Conservation (phyloP, 371 early-diverging fungal genomes). For the Mortierella sp. region DNA sequence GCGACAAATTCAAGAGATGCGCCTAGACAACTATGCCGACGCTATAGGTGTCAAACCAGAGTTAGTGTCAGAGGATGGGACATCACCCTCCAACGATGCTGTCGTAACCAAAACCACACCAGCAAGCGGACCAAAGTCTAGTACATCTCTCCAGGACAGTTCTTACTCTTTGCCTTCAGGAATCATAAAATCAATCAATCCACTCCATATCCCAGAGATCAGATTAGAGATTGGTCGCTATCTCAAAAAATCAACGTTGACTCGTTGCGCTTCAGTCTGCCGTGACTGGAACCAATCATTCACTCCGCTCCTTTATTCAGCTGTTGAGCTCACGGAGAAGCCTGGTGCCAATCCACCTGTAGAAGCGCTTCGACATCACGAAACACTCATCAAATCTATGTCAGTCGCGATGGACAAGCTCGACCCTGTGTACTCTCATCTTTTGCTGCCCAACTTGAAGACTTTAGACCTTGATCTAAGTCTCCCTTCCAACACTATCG, state of each 20-base stretch:
- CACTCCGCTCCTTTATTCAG: background rate
- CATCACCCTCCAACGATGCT: no score
- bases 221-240: background rate
- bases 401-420: no score
- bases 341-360: background rate
- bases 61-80: no score
- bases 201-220: background rate
- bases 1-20: constrained; percentile 2
- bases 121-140: background rate
- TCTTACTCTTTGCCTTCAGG: background rate
- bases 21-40: background rate
- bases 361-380: background rate
- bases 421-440: no score
- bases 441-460: no score
- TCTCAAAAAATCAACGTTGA: background rate
- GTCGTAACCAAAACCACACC: no score
- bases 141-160: no score
- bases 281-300: background rate
- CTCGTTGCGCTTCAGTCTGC: background rate
- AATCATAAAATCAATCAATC: background rate
- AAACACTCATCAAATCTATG: background rate
- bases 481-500: no score
- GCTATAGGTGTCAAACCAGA: no score
- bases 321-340: background rate
- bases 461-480: no score